Conservation (phyloP, 1,139 yeast genomes). For the Suhomyces yuchorum region DNA sequence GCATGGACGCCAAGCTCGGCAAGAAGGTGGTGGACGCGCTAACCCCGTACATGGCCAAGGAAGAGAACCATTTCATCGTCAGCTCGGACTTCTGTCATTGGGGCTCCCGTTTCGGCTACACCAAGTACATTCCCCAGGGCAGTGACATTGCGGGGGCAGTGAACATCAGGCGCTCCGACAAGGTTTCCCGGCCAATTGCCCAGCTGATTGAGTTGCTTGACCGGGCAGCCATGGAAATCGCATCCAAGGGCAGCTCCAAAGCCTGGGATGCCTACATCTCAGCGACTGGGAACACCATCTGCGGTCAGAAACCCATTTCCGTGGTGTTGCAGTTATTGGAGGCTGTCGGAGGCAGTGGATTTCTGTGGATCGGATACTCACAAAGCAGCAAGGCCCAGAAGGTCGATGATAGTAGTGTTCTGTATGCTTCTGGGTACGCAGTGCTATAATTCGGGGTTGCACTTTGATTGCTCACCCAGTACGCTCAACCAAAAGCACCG, state of each 20-base stretch:
- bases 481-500: no score
- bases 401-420: slow-evolving; percentile 73
- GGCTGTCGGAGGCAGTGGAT: slow-evolving; percentile 22
- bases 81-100: slow-evolving; percentile 97
- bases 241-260: slow-evolving; percentile 52
- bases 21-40: slow-evolving; percentile 50
- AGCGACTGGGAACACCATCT: slow-evolving; percentile 81
- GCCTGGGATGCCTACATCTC: slow-evolving; percentile 71
- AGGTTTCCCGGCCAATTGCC: slow-evolving; percentile 47
- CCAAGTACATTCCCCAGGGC: slow-evolving; percentile 41
- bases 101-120: slow-evolving; percentile 81
- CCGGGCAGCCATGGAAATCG: slow-evolving; percentile 64
- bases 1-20: slow-evolving; percentile 50
- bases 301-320: slow-evolving; percentile 86
- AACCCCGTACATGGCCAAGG: slow-evolving; percentile 56
- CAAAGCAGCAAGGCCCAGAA: slow-evolving; percentile 66
- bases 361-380: slow-evolving; percentile 79
- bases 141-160: neutral
- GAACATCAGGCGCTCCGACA: neutral
- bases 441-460: neutral
- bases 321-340: slow-evolving; percentile 60
- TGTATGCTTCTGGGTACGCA: slow-evolving; percentile 84
- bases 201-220: slow-evolving; percentile 76
- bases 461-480: no score
- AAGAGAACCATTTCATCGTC: slow-evolving; percentile 68